Evolutionary conservation across 495 filamentous ascomycete species (phyloP).

Genomic region (Penicillium samsonianum): DNA sequence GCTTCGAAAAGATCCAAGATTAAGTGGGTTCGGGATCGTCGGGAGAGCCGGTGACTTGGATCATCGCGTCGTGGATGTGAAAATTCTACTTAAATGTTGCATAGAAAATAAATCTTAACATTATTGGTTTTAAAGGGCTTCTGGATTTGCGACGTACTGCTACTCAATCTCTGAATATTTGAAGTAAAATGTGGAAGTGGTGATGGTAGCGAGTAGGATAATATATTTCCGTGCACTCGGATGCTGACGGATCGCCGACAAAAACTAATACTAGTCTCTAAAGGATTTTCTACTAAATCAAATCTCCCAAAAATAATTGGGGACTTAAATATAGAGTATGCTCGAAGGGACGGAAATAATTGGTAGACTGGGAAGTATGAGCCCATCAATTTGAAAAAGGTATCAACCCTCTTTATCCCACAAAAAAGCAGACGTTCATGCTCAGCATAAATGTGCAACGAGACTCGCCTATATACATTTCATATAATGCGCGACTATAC

Average conservation of each 20-base stretch:
- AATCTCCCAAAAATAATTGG: too few species aligned
- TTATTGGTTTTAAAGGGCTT: not conserved
- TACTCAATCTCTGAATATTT: not conserved
- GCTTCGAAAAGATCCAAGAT: conserved; percentile 1
- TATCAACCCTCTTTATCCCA: not conserved
- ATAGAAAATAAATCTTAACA: not conserved
- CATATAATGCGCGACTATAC: conserved; percentile 24
- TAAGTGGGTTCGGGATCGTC: not conserved
- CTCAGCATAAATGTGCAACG: not conserved
- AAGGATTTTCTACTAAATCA: too few species aligned
- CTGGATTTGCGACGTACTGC: not conserved
- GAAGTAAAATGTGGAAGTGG: not conserved
- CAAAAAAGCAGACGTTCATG: not conserved
- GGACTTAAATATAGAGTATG: not conserved
- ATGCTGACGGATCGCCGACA: not conserved
- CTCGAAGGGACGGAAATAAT: not conserved
- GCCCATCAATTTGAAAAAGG: not conserved
- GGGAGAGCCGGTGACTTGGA: not conserved
- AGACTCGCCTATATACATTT: conserved; percentile 9
- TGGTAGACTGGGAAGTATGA: not conserved
- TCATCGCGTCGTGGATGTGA: conserved; percentile 9
- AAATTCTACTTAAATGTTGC: conserved; percentile 3
- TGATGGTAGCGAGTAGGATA: not conserved
- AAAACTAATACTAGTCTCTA: too few species aligned
- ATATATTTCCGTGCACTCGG: not conserved